Base-by-base conservation (phyloP, 2,329 filamentous ascomycete species). In the Pseudonectria foliicola region DNA sequence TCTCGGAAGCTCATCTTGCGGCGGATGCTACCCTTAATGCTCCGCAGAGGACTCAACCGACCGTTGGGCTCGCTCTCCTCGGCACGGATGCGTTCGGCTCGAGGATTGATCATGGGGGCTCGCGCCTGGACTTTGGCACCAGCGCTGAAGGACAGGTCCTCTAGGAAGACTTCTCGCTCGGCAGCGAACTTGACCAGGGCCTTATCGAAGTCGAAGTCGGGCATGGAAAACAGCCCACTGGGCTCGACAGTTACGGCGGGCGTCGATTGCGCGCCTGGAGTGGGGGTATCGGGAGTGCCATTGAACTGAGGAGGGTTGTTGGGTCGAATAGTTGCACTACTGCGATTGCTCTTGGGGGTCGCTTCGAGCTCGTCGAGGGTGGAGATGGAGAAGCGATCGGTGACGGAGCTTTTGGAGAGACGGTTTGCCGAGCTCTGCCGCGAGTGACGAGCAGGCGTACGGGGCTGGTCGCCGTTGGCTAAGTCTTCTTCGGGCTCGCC, bases 141-240 rank as follows among this genome's bases (percentile, higher is more conserved):
- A 14, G 89, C 87, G 46, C 77, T 86, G 58, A 96, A 88, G 47
- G 82, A 87, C 35, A 96, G 73, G 58, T 98, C 92, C 45, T 94
- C 86, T 34, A 96, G 68, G 53, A 98, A 98, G 40, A 82, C 83
- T 52, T 98, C 92, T 45, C 92, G 75, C 66, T 96, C 90, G n/a
- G 82, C 83, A 29, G 92, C 88, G 59, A 98, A 98, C 64, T 95
- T 96, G 53, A 88, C 68, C 48, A 98, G 71, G 16, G 92, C 90
- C 54, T 85, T 81, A 57, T 96, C 92, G 53, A 98, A 98, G 60
- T 96, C 92, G 53, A 85, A 87, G 55, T 94, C 87, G 38, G 62
- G 64, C 43, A 73, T 61, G 24, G 67, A 49, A 25, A 49, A 45
- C 28, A 56, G 49, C 26, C 61, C 60, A 14, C 59, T 57, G 27